phyloP scores from a whole-genome alignment of 139 green algal genomes.

The Coelastrella sp. region DNA sequence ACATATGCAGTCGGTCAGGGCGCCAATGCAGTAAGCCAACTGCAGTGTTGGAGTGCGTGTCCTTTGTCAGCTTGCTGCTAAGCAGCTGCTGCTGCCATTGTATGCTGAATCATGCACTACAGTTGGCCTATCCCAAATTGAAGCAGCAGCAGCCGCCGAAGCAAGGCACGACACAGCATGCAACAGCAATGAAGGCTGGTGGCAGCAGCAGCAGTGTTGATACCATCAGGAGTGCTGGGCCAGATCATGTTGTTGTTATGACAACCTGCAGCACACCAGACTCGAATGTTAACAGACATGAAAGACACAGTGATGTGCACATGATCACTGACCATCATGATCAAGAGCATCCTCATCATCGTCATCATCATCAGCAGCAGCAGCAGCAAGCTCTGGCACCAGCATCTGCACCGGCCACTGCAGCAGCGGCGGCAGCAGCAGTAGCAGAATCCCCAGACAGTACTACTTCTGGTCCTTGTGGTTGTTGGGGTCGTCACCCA shows the following conservation, averaged over 20 bases:
- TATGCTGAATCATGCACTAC: background rate
- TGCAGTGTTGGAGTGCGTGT: no score
- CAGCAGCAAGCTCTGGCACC: background rate
- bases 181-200: background rate
- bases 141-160: background rate
- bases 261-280: background rate
- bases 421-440: background rate
- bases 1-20: no score
- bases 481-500: background rate
- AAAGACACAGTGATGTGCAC: no score
- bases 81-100: no score
- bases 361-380: constrained; percentile 13
- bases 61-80: no score
- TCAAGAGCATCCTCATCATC: background rate
- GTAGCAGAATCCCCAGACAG: background rate
- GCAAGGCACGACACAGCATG: background rate
- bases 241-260: background rate
- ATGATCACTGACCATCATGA: no score
- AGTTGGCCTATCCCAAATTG: background rate
- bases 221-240: background rate
- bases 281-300: no score
- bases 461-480: background rate
- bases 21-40: no score
- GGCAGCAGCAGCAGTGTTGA: background rate
- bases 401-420: background rate